Conservation (phyloP, 2,329 filamentous ascomycete genomes). For the Nemania abortiva region DNA sequence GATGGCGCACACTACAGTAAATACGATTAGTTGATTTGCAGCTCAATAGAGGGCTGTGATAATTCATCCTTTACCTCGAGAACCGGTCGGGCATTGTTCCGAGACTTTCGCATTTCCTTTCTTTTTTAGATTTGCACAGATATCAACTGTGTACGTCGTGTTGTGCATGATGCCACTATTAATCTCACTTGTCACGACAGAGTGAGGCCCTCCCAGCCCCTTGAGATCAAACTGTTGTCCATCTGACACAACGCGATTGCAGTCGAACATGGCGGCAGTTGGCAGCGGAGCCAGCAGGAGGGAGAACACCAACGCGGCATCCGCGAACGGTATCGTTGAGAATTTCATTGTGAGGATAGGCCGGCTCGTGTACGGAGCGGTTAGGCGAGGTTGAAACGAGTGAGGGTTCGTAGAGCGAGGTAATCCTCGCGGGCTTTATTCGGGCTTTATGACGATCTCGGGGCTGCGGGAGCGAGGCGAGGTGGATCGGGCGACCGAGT, state of each 20-base stretch:
- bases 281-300: conserved; percentile 53
- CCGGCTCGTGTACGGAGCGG: neutral
- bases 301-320: conserved; percentile 55
- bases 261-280: conserved; percentile 67
- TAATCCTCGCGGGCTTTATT: too few relatives aligned
- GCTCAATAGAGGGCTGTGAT: neutral
- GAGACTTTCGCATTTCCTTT: conserved; percentile 66
- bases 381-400: conserved; percentile 1
- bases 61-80: conserved; percentile 68
- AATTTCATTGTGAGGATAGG: conserved; percentile 53
- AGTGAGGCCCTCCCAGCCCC: conserved; percentile 74
- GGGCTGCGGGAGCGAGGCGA: neutral
- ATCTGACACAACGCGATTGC: conserved; percentile 71
- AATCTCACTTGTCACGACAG: conserved; percentile 71
- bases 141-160: conserved; percentile 84
- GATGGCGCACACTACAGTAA: conserved; percentile 79
- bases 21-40: conserved; percentile 14
- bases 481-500: neutral
- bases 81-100: conserved; percentile 75
- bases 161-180: conserved; percentile 70
- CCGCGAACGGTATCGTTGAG: conserved; percentile 51
- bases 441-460: neutral
- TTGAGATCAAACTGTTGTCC: conserved; percentile 73
- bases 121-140: conserved; percentile 76
- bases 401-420: neutral